phyloP scores from a whole-genome alignment of 2,329 filamentous ascomycete species.

The Cyphellophora attinorum region DNA sequence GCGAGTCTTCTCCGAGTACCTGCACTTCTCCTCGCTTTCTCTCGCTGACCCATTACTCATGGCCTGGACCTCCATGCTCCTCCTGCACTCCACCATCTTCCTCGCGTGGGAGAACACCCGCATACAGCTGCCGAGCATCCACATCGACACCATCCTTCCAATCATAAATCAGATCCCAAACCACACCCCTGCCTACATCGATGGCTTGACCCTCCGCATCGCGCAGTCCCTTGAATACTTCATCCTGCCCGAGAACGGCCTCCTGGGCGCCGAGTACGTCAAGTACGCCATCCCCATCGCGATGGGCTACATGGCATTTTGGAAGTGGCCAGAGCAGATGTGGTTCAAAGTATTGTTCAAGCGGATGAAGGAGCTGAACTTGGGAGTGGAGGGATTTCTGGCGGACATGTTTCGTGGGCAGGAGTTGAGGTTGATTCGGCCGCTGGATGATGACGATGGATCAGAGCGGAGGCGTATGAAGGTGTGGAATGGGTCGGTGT shows the following conservation, averaged over 20 bases:
- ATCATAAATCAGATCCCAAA: neutral
- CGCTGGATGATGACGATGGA: neutral
- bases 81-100: constrained; percentile 3
- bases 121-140: neutral
- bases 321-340: neutral
- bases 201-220: constrained; percentile 6
- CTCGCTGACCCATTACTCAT: constrained; percentile 4
- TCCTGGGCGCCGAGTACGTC: constrained; percentile 6
- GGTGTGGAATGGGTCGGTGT: neutral
- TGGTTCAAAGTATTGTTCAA: neutral
- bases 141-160: neutral
- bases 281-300: constrained; percentile 9
- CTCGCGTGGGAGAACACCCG: neutral
- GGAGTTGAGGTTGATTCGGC: neutral
- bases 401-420: neutral
- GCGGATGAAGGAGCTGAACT: neutral
- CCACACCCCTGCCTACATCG: neutral
- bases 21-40: constrained; percentile 6
- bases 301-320: constrained; percentile 6
- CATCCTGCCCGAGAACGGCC: constrained; percentile 9
- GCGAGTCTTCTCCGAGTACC: constrained; percentile 3
- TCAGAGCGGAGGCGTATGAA: no score
- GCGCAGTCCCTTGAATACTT: constrained; percentile 13
- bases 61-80: constrained; percentile 1
- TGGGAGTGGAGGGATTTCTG: neutral